Conservation (phyloP, 768 basidiomycete species). For the Epithele typhae region DNA sequence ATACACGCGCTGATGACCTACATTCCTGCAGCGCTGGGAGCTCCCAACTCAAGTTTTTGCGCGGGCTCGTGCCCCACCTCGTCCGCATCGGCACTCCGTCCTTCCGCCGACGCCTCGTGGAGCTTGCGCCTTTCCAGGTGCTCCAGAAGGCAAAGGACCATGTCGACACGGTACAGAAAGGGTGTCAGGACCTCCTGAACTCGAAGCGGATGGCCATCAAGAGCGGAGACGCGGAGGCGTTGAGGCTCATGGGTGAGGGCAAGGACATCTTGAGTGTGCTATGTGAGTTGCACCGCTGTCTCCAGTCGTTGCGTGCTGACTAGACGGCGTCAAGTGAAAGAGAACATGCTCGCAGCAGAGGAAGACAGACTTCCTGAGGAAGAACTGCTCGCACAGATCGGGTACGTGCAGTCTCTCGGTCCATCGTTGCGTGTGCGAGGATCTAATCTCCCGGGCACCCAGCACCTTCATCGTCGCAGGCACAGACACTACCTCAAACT, state of each 20-base stretch:
- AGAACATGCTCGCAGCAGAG: conserved; percentile 5
- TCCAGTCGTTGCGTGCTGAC: no score
- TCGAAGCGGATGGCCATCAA: conserved; percentile 6
- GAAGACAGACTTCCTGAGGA: conserved; percentile 10
- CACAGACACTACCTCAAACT: conserved; percentile 23
- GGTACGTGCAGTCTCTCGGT: background rate
- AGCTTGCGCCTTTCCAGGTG: conserved; percentile 27
- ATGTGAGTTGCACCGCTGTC: conserved; percentile 1
- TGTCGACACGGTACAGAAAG: conserved; percentile 31
- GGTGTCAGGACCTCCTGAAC: conserved; percentile 27
- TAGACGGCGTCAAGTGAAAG: conserved; percentile 4
- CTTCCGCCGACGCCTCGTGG: conserved; percentile 27
- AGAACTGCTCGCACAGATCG: conserved; percentile 11
- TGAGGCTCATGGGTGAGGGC: conserved; percentile 10
- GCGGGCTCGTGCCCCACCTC: background rate
- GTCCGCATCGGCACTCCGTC: conserved; percentile 14
- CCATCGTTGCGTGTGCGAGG: background rate
- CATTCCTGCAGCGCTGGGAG: no score
- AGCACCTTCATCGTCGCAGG: conserved; percentile 15
- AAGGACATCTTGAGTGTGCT: conserved; percentile 18
- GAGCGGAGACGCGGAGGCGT: conserved; percentile 10
- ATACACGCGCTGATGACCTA: no score
- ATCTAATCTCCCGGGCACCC: background rate
- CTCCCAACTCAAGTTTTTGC: background rate
- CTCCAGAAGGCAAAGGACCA: conserved; percentile 31